Conservation (phyloP, 2,329 filamentous ascomycete species). For the Alternaria panax region DNA sequence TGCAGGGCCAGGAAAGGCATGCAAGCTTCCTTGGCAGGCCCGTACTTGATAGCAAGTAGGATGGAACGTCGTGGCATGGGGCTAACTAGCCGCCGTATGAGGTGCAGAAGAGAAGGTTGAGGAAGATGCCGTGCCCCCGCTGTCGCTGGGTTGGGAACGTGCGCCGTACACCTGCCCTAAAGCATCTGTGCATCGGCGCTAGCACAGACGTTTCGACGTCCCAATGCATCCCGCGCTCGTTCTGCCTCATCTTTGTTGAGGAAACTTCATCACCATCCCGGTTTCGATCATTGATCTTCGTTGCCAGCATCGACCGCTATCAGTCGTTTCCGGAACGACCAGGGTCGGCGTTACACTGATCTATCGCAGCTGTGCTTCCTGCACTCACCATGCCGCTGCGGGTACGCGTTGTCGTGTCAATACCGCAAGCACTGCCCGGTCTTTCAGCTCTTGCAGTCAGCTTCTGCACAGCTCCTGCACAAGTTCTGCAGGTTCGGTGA, state of each 20-base stretch:
- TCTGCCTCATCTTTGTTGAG: constrained; percentile 10
- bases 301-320: constrained; percentile 4
- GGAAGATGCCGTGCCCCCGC: constrained; percentile 9
- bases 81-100: constrained; percentile 11
- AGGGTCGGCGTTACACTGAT: constrained; percentile 4
- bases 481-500: constrained; percentile 10
- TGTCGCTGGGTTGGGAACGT: constrained; percentile 12
- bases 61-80: constrained; percentile 15
- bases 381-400: constrained; percentile 2
- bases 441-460: constrained; percentile 9
- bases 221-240: constrained; percentile 5
- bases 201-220: constrained; percentile 8
- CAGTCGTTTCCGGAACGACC: constrained; percentile 7
- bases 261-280: constrained; percentile 9
- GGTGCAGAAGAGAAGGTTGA: constrained; percentile 8
- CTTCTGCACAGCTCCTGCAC: constrained; percentile 5
- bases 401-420: constrained; percentile 6
- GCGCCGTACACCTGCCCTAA: constrained; percentile 2
- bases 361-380: neutral
- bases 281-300: constrained; percentile 15
- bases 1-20: constrained; percentile 10
- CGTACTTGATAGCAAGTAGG: constrained; percentile 2
- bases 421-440: neutral
- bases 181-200: constrained; percentile 5
- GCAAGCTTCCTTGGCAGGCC: constrained; percentile 17